Evolutionary conservation across 1,284 basidiomycete species (phyloP).

Genomic region (Ganoderma meredithae): DNA sequence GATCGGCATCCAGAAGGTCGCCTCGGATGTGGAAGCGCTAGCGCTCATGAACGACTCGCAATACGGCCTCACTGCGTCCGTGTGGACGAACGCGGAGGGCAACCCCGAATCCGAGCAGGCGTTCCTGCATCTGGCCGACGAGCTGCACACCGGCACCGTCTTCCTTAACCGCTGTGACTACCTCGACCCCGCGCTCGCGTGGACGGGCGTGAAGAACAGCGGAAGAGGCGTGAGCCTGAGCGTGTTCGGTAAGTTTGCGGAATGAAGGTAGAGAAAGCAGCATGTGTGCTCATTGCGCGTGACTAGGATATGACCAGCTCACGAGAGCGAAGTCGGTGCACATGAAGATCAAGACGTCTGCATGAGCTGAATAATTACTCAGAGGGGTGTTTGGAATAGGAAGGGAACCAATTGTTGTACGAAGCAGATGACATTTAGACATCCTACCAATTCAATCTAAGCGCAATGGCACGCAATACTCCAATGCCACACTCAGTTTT

Average conservation of each 20-base stretch:
- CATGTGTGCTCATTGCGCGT: not conserved
- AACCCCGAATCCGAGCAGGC: slow-evolving; percentile 67
- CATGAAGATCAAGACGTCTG: slow-evolving; percentile 70
- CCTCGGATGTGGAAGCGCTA: slow-evolving; percentile 86
- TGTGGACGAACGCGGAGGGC: slow-evolving; percentile 85
- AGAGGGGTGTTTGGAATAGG: not conserved
- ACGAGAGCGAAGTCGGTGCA: slow-evolving; percentile 81
- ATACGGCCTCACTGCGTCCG: slow-evolving; percentile 91
- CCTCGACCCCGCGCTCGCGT: slow-evolving; percentile 90
- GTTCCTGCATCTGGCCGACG: slow-evolving; percentile 76
- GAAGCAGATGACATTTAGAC: not conserved
- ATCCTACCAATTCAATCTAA: not conserved
- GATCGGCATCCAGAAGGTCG: slow-evolving; percentile 90
- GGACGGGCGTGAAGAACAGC: slow-evolving; percentile 94
- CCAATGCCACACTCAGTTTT: not conserved
- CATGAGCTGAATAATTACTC: not conserved
- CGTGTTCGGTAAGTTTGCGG: slow-evolving; percentile 72
- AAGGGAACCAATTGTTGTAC: not conserved
- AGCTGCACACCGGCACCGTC: slow-evolving; percentile 89
- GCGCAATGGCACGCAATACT: not conserved
- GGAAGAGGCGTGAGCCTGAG: slow-evolving; percentile 91
- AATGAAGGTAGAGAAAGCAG: not conserved
- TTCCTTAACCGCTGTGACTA: slow-evolving; percentile 92
- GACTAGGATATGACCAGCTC: slow-evolving; percentile 79
- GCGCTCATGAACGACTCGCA: slow-evolving; percentile 95